These are phyloP conservation scores for Alopecurus myosuroides DNA, from an alignment of 176 grass and related monocot genomes.

Conservation along the genomic window DNA sequence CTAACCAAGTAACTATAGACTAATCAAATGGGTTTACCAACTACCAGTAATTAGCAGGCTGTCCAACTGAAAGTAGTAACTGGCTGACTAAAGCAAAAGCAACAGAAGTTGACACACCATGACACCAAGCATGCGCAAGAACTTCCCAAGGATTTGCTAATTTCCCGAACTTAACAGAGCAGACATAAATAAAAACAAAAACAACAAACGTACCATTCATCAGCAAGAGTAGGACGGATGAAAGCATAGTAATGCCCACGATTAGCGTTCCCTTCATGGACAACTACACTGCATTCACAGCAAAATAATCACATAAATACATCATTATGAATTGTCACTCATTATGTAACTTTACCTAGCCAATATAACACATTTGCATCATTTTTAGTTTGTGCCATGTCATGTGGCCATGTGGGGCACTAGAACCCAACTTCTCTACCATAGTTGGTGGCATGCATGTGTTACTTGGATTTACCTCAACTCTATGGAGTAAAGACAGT, in stretches of 20 bases:
- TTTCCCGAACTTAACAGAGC: neutral
- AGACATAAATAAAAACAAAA: neutral
- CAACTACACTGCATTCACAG: slow-evolving; percentile 59
- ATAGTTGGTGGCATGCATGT: too few species aligned
- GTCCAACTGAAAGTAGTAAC: neutral
- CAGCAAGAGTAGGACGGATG: slow-evolving; percentile 82
- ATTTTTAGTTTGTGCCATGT: too few species aligned
- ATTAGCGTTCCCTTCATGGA: slow-evolving; percentile 73
- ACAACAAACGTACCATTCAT: slow-evolving; percentile 47
- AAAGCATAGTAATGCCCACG: slow-evolving; percentile 96
- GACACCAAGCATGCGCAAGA: neutral
- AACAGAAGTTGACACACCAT: neutral
- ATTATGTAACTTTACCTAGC: too few species aligned
- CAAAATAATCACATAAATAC: too few species aligned
- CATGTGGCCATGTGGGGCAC: too few species aligned
- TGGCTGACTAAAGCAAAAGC: neutral
- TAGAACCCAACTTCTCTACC: too few species aligned
- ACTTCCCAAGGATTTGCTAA: neutral
- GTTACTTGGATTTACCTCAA: too few species aligned
- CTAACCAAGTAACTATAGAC: too few species aligned
- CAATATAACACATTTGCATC: too few species aligned
- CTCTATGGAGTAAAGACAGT: too few species aligned
- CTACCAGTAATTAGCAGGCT: neutral
- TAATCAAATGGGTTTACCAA: neutral
- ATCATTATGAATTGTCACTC: too few species aligned